phyloP scores from a whole-genome alignment of 2,329 filamentous ascomycete species.

The Fusarium concolor region DNA sequence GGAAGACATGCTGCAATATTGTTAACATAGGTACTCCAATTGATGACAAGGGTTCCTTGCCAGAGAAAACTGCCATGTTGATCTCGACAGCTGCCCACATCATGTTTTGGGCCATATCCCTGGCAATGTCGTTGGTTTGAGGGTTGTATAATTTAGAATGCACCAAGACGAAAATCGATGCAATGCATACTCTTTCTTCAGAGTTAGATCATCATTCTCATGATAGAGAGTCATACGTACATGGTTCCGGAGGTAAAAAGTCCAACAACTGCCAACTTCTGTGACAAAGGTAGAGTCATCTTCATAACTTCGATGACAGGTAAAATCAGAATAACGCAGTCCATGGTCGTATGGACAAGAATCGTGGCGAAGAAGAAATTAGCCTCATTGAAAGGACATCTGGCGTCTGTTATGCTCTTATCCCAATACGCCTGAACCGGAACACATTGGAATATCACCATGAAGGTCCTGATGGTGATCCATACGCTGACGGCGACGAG shows the following conservation, averaged over 20 bases:
- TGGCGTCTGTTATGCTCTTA: slow-evolving; percentile 35
- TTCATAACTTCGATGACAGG: slow-evolving; percentile 31
- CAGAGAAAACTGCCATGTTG: slow-evolving; percentile 39
- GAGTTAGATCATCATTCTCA: accelerated
- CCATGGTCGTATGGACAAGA: slow-evolving; percentile 46
- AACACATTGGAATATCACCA: slow-evolving; percentile 51
- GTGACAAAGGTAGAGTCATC: slow-evolving; percentile 9
- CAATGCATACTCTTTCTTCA: slow-evolving; percentile 22
- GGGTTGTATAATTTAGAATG: slow-evolving; percentile 23
- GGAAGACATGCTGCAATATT: slow-evolving; percentile 9
- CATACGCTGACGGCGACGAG: slow-evolving; percentile 38
- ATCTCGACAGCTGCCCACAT: slow-evolving; percentile 37
- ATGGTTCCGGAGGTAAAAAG: slow-evolving; percentile 26
- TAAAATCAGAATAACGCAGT: slow-evolving; percentile 19
- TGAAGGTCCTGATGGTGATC: slow-evolving; percentile 47
- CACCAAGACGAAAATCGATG: slow-evolving; percentile 32
- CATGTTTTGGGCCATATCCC: slow-evolving; percentile 29
- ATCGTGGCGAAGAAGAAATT: slow-evolving; percentile 51
- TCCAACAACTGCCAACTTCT: slow-evolving; percentile 25
- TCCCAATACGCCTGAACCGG: slow-evolving; percentile 52
- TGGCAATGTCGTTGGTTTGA: slow-evolving; percentile 24
- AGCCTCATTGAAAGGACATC: slow-evolving; percentile 47
- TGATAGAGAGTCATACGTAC: accelerated
- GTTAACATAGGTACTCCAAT: not conserved
- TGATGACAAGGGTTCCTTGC: not conserved